phyloP scores from a whole-genome alignment of 2,329 filamentous ascomycete genomes.

The Septoria petroselini region DNA sequence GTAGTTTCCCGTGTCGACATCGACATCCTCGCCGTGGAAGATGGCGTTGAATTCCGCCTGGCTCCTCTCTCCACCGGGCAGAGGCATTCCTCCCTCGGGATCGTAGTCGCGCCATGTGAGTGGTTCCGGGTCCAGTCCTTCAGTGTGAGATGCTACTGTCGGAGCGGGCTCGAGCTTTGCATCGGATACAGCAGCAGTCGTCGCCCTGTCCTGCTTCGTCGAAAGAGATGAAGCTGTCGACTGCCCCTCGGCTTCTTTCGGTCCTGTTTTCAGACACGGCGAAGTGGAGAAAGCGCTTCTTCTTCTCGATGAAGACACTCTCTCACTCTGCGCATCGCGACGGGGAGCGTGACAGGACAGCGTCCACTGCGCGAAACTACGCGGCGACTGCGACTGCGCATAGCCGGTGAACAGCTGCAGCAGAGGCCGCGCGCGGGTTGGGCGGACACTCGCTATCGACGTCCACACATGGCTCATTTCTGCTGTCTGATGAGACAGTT shows the following conservation, averaged over 20 bases:
- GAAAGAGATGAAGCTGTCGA: neutral
- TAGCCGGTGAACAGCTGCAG: slow-evolving; percentile 35
- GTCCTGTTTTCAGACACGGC: slow-evolving; percentile 2
- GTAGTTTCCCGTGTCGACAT: slow-evolving; percentile 38
- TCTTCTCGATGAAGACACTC: neutral
- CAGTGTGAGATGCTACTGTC: slow-evolving; percentile 31
- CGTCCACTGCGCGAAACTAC: slow-evolving; percentile 12
- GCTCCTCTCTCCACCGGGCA: slow-evolving; percentile 34
- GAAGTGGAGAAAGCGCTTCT: slow-evolving; percentile 17
- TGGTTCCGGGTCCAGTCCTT: slow-evolving; percentile 26
- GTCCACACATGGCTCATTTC: slow-evolving; percentile 39
- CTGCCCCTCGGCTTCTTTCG: neutral
- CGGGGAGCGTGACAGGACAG: neutral
- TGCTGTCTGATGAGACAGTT: slow-evolving; percentile 1
- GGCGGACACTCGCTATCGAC: slow-evolving; percentile 30
- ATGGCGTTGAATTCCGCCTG: slow-evolving; percentile 33
- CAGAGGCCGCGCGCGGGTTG: slow-evolving; percentile 25
- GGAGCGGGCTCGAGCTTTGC: slow-evolving; percentile 29
- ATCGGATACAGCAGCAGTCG: slow-evolving; percentile 4
- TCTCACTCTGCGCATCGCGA: neutral
- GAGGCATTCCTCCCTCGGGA: slow-evolving; percentile 38
- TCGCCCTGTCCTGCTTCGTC: slow-evolving; percentile 9
- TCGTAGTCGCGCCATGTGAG: slow-evolving; percentile 42
- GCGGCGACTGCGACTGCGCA: slow-evolving; percentile 22
- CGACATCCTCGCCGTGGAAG: slow-evolving; percentile 34